Conservation (phyloP, 306 rosid species). For the Rubus idaeus region DNA sequence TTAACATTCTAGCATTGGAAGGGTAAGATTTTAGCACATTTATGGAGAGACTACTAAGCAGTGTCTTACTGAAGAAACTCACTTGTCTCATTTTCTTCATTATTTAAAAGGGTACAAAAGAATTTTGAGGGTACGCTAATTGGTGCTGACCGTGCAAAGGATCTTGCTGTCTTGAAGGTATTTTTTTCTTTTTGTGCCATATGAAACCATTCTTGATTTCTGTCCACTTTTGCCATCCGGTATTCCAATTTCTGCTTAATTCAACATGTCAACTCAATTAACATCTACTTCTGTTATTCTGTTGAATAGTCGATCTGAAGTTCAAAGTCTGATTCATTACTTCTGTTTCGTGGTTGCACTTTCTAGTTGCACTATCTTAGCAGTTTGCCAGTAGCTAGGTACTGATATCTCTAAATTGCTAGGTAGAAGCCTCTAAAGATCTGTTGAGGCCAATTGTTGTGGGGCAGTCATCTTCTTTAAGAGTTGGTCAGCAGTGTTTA, state of each 20-base stretch:
- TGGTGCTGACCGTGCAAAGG: constrained; percentile 97
- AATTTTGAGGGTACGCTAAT: constrained; percentile 89
- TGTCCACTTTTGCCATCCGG: background rate
- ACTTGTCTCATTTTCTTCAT: constrained; percentile 24
- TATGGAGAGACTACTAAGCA: constrained; percentile 1
- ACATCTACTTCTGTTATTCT: background rate
- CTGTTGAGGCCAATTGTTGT: constrained; percentile 71
- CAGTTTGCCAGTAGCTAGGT: constrained; percentile 1
- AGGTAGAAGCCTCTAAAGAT: constrained; percentile 85
- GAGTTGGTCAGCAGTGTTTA: constrained; percentile 95
- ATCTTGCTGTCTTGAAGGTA: constrained; percentile 92
- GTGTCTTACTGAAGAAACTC: background rate
- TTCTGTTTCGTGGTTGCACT: background rate
- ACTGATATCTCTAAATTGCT: constrained; percentile 28
- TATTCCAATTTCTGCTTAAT: background rate
- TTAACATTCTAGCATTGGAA: constrained; percentile 74
- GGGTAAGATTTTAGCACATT: constrained; percentile 61
- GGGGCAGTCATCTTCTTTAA: constrained; percentile 73
- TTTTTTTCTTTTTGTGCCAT: constrained; percentile 2
- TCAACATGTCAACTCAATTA: background rate
- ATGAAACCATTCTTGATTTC: background rate
- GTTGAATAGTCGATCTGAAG: background rate
- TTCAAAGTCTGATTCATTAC: background rate
- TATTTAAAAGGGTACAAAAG: constrained; percentile 59
- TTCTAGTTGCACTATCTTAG: background rate